Evolutionary conservation across 306 rosid genomes (phyloP).

Genomic region (Urtica urens): DNA sequence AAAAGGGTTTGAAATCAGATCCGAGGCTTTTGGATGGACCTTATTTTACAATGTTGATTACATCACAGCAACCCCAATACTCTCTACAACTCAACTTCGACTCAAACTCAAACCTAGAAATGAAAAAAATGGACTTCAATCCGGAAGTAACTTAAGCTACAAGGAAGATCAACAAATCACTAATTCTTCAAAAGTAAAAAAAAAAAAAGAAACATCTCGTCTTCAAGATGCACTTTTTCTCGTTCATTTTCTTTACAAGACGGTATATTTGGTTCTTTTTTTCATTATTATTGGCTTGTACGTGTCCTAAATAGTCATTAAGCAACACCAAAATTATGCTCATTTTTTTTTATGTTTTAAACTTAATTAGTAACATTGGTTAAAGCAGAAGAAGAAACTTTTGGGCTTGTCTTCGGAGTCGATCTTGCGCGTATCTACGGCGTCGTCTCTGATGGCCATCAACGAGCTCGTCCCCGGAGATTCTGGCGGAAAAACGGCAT

Average conservation of each 20-base stretch:
- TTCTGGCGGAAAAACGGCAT: slow-evolving; percentile 70
- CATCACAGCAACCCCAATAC: slow-evolving; percentile 76
- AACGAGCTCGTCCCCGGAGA: slow-evolving; percentile 90
- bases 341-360: no score
- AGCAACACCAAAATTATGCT: slow-evolving; percentile 3
- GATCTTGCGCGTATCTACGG: slow-evolving; percentile 28
- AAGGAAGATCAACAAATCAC: slow-evolving; percentile 14
- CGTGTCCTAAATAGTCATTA: slow-evolving; percentile 17
- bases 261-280: slow-evolving; percentile 10
- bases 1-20: neutral
- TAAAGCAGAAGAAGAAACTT: slow-evolving; percentile 65
- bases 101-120: slow-evolving; percentile 12
- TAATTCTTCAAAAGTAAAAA: slow-evolving; percentile 11
- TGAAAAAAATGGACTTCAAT: neutral
- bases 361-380: slow-evolving; percentile 38
- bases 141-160: slow-evolving; percentile 1
- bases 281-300: no score
- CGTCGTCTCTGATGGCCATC: slow-evolving; percentile 48
- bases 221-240: slow-evolving; percentile 14
- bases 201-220: slow-evolving; percentile 23
- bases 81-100: slow-evolving; percentile 36
- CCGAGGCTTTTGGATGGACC: slow-evolving; percentile 58
- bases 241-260: slow-evolving; percentile 19
- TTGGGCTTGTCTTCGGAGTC: slow-evolving; percentile 39
- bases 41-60: slow-evolving; percentile 43